These are phyloP conservation scores for Suillus bovinus DNA, from an alignment of 768 basidiomycete genomes.

Conservation along the genomic window DNA sequence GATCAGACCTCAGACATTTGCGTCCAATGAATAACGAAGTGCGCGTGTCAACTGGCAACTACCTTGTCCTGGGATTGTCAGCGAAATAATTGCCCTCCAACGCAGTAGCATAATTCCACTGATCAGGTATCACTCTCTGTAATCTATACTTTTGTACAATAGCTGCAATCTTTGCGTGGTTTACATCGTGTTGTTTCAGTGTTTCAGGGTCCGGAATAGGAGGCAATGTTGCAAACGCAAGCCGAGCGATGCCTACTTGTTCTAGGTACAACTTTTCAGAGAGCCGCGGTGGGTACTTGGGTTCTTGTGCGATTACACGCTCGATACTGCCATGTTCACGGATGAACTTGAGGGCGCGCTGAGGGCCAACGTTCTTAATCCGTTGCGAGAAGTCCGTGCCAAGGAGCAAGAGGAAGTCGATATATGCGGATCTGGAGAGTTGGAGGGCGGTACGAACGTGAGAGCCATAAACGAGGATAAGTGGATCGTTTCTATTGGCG, in stretches of 20 bases:
- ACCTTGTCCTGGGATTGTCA: slow-evolving; percentile 51
- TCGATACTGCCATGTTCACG: slow-evolving; percentile 73
- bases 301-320: slow-evolving; percentile 53
- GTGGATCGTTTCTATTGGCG: slow-evolving; percentile 56
- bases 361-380: slow-evolving; percentile 80
- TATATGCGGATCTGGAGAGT: slow-evolving; percentile 57
- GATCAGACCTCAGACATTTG: not conserved
- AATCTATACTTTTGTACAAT: slow-evolving; percentile 55
- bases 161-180: slow-evolving; percentile 44
- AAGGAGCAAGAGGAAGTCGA: slow-evolving; percentile 86
- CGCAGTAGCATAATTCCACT: slow-evolving; percentile 46
- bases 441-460: slow-evolving; percentile 58
- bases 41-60: not conserved
- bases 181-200: slow-evolving; percentile 36
- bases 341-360: slow-evolving; percentile 76
- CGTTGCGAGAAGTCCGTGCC: slow-evolving; percentile 92
- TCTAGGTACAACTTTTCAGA: slow-evolving; percentile 55
- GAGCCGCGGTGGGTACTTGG: slow-evolving; percentile 51
- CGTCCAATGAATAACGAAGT: not conserved
- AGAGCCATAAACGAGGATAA: slow-evolving; percentile 63
- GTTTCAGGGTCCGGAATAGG: slow-evolving; percentile 48
- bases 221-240: slow-evolving; percentile 66
- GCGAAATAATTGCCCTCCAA: slow-evolving; percentile 66
- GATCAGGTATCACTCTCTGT: slow-evolving; percentile 37
- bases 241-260: slow-evolving; percentile 61